Conservation (phyloP, 345 rosid genomes). For the Camelina sativa region DNA sequence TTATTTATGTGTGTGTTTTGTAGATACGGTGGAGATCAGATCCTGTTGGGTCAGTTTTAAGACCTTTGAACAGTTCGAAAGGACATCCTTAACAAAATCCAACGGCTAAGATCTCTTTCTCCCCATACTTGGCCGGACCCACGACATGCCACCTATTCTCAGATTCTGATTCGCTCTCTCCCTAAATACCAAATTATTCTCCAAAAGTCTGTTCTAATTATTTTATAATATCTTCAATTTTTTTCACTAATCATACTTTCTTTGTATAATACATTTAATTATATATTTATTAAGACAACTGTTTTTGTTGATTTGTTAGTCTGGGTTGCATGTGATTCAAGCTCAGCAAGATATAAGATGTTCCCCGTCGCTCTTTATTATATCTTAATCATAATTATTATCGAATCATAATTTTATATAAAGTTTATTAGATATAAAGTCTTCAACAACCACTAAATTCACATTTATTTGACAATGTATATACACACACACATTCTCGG, state of each 20-base stretch:
- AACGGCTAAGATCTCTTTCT: constrained; percentile 44
- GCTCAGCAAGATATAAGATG: constrained; percentile 48
- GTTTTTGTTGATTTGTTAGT: constrained; percentile 55
- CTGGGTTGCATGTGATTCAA: constrained; percentile 50
- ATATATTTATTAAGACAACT: constrained; percentile 26
- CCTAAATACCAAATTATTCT: constrained; percentile 37
- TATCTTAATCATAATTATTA: constrained; percentile 38
- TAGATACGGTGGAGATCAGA: constrained; percentile 49
- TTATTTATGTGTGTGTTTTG: constrained; percentile 9
- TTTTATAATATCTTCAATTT: constrained; percentile 41
- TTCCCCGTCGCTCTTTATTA: constrained; percentile 29
- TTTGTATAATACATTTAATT: constrained; percentile 27
- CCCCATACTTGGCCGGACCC: constrained; percentile 33
- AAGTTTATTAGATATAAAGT: constrained; percentile 39
- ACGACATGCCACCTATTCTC: constrained; percentile 42
- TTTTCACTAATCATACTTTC: constrained; percentile 27
- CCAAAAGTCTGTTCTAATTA: constrained; percentile 37
- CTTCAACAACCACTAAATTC: constrained; percentile 40
- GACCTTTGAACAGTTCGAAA: constrained; percentile 37
- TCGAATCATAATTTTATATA: constrained; percentile 8
- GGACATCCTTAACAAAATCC: constrained; percentile 40
- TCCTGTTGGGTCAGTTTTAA: constrained; percentile 24
- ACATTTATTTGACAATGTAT: constrained; percentile 21
- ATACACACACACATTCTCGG: background rate
- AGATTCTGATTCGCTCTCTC: constrained; percentile 45